These are phyloP conservation scores for Ambrosiella beaveri DNA, from an alignment of 2,329 filamentous ascomycete genomes.

Conservation along the genomic window DNA sequence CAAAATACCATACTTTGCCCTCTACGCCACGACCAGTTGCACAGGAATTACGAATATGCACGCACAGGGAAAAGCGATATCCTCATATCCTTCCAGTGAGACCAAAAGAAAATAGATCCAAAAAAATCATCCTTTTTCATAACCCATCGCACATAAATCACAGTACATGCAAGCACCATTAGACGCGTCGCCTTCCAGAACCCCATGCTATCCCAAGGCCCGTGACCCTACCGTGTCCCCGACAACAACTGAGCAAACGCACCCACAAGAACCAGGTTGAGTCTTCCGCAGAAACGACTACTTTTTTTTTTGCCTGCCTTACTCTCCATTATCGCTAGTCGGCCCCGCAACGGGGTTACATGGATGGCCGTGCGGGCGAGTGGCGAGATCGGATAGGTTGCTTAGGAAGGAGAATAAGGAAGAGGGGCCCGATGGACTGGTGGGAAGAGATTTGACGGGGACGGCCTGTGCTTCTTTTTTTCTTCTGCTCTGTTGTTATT, in stretches of 20 bases:
- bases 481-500: background rate
- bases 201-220: too few species aligned
- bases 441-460: background rate
- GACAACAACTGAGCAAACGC: background rate
- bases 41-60: background rate
- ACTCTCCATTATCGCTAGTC: background rate
- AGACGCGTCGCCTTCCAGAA: too few species aligned
- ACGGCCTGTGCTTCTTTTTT: background rate
- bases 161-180: too few species aligned
- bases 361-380: background rate
- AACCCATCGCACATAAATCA: too few species aligned
- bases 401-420: background rate
- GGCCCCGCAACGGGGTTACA: background rate
- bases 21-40: background rate
- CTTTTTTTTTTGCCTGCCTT: background rate
- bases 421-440: background rate
- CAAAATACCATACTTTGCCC: background rate
- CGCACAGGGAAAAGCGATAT: constrained; percentile 1
- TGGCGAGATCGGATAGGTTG: background rate
- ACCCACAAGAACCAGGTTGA: background rate
- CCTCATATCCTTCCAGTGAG: background rate
- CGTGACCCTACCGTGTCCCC: background rate
- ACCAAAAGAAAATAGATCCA: background rate
- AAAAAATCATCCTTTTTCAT: background rate
- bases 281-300: background rate